phyloP scores from a whole-genome alignment of 805 yeast species.

The Sugiyamaella mastotermitis region DNA sequence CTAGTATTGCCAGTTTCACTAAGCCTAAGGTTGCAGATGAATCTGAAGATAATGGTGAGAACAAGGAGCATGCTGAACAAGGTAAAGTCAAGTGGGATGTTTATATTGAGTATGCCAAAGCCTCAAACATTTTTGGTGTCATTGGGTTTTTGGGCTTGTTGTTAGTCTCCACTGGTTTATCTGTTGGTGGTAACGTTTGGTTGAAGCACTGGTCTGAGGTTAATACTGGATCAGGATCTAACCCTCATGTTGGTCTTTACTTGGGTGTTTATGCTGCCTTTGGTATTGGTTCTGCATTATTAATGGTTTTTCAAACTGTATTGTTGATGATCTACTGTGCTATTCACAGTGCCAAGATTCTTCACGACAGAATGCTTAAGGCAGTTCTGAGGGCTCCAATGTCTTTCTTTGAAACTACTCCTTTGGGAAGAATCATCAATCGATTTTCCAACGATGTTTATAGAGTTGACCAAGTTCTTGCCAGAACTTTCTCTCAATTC shows the following conservation, averaged over 20 bases:
- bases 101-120: conserved; percentile 75
- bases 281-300: conserved; percentile 61
- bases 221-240: conserved; percentile 60
- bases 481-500: conserved; percentile 34
- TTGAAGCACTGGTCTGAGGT: conserved; percentile 96
- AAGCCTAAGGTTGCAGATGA: conserved; percentile 24
- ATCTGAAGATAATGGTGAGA: conserved; percentile 18
- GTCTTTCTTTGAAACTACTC: conserved; percentile 94
- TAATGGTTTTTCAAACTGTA: conserved; percentile 59
- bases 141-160: conserved; percentile 49
- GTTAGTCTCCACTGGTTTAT: conserved; percentile 50
- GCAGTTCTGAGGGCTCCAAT: conserved; percentile 83
- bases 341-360: conserved; percentile 67
- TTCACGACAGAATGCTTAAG: conserved; percentile 68
- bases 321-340: conserved; percentile 77
- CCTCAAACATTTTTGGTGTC: conserved; percentile 73
- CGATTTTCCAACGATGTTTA: conserved; percentile 88
- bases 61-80: conserved; percentile 77
- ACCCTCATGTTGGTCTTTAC: conserved; percentile 68
- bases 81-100: conserved; percentile 91
- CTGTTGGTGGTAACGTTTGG: conserved; percentile 81
- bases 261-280: conserved; percentile 68
- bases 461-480: conserved; percentile 73
- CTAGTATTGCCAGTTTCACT: conserved; percentile 56
- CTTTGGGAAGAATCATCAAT: conserved; percentile 86